Evolutionary conservation across 352 stramenopile genomes (phyloP).

Genomic region (Pythium apleroticum): DNA sequence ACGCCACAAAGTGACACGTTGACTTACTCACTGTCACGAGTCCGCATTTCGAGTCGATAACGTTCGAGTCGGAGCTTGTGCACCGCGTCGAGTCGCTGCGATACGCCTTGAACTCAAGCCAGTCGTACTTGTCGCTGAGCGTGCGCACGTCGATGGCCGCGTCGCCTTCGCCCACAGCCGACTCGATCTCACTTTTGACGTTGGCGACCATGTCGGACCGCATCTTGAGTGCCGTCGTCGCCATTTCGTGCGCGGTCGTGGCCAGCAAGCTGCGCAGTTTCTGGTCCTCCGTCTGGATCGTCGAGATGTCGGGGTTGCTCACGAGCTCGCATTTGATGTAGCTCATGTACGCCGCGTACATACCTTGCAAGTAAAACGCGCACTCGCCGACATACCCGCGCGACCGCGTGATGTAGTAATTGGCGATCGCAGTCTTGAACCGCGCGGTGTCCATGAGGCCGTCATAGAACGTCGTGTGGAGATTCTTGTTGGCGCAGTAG

Average conservation of each 20-base stretch:
- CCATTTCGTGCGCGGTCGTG: background rate
- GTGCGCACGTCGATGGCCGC: background rate
- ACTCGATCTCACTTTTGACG: background rate
- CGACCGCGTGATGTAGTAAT: slow-evolving; percentile 8
- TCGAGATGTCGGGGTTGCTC: background rate
- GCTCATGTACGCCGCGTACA: slow-evolving; percentile 9
- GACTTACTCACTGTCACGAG: background rate
- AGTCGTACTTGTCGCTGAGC: slow-evolving; percentile 11
- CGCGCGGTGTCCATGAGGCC: slow-evolving; percentile 5
- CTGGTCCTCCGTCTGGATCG: background rate
- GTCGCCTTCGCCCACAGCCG: background rate
- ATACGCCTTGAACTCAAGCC: slow-evolving; percentile 6
- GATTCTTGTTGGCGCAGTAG: slow-evolving; percentile 5
- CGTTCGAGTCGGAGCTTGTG: background rate
- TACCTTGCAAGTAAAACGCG: slow-evolving; percentile 7
- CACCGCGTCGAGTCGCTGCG: background rate
- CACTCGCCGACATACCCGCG: slow-evolving; percentile 11
- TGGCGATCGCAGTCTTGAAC: background rate
- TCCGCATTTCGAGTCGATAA: slow-evolving; percentile 5
- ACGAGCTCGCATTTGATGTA: slow-evolving; percentile 9
- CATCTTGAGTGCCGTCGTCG: slow-evolving; percentile 7
- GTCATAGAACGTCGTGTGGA: slow-evolving; percentile 7
- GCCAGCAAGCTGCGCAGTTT: background rate
- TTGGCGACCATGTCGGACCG: slow-evolving; percentile 2
- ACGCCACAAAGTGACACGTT: slow-evolving; percentile 8